Evolutionary conservation across 2,329 filamentous ascomycete species (phyloP).

Genomic region (Chaetomium sp.): DNA sequence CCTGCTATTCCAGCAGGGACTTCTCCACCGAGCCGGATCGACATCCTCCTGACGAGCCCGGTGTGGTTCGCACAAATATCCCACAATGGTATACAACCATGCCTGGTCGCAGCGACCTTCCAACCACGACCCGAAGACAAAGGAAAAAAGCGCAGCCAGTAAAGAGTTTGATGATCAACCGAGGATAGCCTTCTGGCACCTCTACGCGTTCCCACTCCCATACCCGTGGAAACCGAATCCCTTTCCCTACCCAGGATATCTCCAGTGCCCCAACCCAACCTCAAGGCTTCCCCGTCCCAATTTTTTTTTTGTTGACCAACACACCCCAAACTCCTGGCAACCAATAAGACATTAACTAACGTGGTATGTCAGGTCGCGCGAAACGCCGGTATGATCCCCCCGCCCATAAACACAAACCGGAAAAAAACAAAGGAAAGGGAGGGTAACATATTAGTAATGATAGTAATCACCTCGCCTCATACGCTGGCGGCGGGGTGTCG

Average conservation of each 20-base stretch:
- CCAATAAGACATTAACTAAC: constrained; percentile 25
- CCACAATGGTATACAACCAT: constrained; percentile 25
- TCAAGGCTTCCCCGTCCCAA: constrained; percentile 3
- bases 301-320: constrained; percentile 23
- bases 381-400: constrained; percentile 16
- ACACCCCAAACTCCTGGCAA: constrained; percentile 23
- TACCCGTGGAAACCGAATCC: not conserved
- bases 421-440: constrained; percentile 23
- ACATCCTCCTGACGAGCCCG: not conserved
- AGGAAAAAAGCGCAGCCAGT: constrained; percentile 13
- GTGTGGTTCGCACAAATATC: constrained; percentile 16
- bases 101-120: not conserved
- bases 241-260: constrained; percentile 13
- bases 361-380: constrained; percentile 16
- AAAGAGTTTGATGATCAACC: constrained; percentile 4
- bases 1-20: constrained; percentile 28
- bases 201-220: not conserved
- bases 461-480: constrained; percentile 49
- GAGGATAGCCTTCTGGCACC: constrained; percentile 1
- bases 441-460: constrained; percentile 10
- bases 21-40: constrained; percentile 10
- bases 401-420: constrained; percentile 9
- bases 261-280: constrained; percentile 12
- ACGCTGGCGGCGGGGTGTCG: constrained; percentile 62
- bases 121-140: constrained; percentile 8